Evolutionary conservation across 2,329 filamentous ascomycete genomes (phyloP), one percentile per base, ranked within the genome.

Genomic region (Fusarium virguliforme): DNA sequence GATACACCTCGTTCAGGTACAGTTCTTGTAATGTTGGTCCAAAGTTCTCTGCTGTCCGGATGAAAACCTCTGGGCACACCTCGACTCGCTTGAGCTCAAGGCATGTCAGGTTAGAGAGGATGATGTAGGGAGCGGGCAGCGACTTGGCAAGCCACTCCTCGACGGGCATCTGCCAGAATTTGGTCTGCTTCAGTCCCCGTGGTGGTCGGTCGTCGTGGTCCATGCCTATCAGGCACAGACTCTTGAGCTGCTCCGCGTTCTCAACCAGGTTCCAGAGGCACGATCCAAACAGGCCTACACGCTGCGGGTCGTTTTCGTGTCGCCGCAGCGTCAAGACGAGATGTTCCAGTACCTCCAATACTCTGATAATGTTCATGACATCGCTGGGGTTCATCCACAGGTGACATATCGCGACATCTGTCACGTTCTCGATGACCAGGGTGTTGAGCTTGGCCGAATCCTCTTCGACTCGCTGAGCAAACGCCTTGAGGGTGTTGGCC

Each of bases 331-430:
- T 84, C 54, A 88, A 68, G 37, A 86, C 79, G 18, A 88, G 77
- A 57, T 85, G 81, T 70, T 84, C 79, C 15, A 88, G 73, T 1
- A 77, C 75, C 28, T 76, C 70, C 22, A 87, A 79, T 1, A 82
- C 78, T 35, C 67, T 76, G 67, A 85, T 83, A 43, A 86, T 83
- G 69, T 88, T 87, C 70, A 77, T 78, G 13, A 87, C 79, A 68
- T 88, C 86, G 57, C 81, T 83, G 1, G 84, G 86, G 67, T 87
- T 88, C 64, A 83, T 81, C 81, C 84, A 87, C 4, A 88, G 80
- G 56, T 82, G 81, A 13, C 83, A 82, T 26, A 87, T 75, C 18
- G 85, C 82, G 8, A 82, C 79, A 65, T 87, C 85, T 7, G 83
- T 83, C 55, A 88, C 77, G 56, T 86, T 85, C 65, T 88, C 86